Evolutionary conservation across 805 yeast genomes (phyloP).

Genomic region (Pichia heedii): DNA sequence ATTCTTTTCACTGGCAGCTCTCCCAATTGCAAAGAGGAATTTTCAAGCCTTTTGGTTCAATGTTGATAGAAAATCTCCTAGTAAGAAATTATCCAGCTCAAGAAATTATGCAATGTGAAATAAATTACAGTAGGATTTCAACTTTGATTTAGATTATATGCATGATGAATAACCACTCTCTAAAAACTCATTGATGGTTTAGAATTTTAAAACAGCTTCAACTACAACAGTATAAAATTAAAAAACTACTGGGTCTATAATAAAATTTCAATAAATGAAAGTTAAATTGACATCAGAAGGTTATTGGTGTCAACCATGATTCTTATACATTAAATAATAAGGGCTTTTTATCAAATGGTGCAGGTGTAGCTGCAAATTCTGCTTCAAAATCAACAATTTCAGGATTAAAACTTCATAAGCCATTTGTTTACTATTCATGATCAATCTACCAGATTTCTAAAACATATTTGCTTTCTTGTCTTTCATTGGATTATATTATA

Average conservation of each 20-base stretch:
- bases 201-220: constrained; percentile 90
- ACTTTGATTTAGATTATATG: constrained; percentile 52
- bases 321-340: constrained; percentile 54
- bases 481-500: constrained; percentile 37
- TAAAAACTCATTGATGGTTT: constrained; percentile 71
- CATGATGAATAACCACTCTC: constrained; percentile 63
- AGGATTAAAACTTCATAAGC: constrained; percentile 44
- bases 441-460: constrained; percentile 45
- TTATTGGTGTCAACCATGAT: constrained; percentile 99
- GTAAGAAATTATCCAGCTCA: constrained; percentile 96
- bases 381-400: constrained; percentile 47
- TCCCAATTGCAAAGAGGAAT: constrained; percentile 82
- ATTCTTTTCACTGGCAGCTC: constrained; percentile 77
- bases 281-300: too few relatives aligned
- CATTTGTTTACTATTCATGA: constrained; percentile 38
- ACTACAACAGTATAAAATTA: constrained; percentile 85
- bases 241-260: constrained; percentile 94
- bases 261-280: constrained; percentile 96
- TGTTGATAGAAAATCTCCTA: constrained; percentile 97
- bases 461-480: constrained; percentile 31
- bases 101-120: constrained; percentile 81
- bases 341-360: constrained; percentile 25
- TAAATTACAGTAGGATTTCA: constrained; percentile 51
- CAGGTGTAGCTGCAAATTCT: constrained; percentile 31
- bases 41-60: constrained; percentile 94